phyloP scores from a whole-genome alignment of 352 stramenopile species.

The Pythium periplocum region DNA sequence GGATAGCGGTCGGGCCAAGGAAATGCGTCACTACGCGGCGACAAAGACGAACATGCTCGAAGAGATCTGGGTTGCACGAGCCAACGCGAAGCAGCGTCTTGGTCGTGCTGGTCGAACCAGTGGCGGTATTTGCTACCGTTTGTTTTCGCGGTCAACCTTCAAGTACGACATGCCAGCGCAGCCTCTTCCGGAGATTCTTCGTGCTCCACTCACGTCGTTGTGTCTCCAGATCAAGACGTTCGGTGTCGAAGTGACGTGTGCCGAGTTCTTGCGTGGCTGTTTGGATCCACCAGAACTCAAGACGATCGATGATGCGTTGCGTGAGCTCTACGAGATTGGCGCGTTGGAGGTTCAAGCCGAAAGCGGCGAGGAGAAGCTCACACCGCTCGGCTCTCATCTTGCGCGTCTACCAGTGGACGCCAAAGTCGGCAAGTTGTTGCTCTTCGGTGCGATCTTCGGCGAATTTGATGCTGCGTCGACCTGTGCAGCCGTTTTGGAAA shows the following conservation, averaged over 20 bases:
- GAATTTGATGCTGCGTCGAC: slow-evolving; percentile 74
- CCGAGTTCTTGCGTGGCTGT: slow-evolving; percentile 87
- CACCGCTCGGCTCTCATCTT: slow-evolving; percentile 91
- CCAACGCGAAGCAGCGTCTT: slow-evolving; percentile 86
- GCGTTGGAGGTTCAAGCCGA: slow-evolving; percentile 48
- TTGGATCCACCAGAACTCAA: slow-evolving; percentile 89
- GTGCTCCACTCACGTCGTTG: slow-evolving; percentile 93
- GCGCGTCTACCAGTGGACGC: slow-evolving; percentile 94
- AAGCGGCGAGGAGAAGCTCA: slow-evolving; percentile 68
- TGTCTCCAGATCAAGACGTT: slow-evolving; percentile 95
- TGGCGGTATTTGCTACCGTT: slow-evolving; percentile 84
- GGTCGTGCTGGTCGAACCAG: slow-evolving; percentile 92
- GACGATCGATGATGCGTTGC: slow-evolving; percentile 88
- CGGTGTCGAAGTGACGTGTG: slow-evolving; percentile 54
- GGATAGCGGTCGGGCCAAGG: slow-evolving; percentile 94
- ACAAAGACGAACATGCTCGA: slow-evolving; percentile 85
- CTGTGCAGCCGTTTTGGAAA: slow-evolving; percentile 70
- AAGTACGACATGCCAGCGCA: slow-evolving; percentile 68
- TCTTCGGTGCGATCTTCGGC: slow-evolving; percentile 93
- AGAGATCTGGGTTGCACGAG: slow-evolving; percentile 88
- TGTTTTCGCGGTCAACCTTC: slow-evolving; percentile 83
- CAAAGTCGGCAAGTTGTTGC: slow-evolving; percentile 95
- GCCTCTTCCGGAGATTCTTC: slow-evolving; percentile 92
- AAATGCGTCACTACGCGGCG: slow-evolving; percentile 78
- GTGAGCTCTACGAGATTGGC: slow-evolving; percentile 87